phyloP scores from a whole-genome alignment of 495 filamentous ascomycete species.

The Annulohypoxylon moriforme region DNA sequence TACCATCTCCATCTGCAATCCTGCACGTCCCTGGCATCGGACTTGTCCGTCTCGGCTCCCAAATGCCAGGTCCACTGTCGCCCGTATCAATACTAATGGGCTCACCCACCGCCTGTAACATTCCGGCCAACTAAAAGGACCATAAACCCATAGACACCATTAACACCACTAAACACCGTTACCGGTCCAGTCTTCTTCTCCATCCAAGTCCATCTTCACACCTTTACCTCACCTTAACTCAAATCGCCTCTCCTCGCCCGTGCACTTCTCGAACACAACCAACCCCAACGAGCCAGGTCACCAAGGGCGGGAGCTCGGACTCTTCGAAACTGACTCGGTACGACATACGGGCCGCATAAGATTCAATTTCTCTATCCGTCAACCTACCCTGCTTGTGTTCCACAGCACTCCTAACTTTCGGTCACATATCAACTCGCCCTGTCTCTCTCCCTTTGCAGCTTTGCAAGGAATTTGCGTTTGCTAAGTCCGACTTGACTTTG shows the following conservation, averaged over 20 bases:
- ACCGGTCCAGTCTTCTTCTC: constrained; percentile 9
- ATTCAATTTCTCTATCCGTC: constrained; percentile 33
- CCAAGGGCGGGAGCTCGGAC: constrained; percentile 34
- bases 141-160: constrained; percentile 17
- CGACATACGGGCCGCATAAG: constrained; percentile 41
- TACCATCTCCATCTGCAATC: constrained; percentile 13
- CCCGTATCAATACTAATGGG: constrained; percentile 33
- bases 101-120: constrained; percentile 36
- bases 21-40: constrained; percentile 24
- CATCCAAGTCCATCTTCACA: constrained; percentile 1
- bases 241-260: not conserved
- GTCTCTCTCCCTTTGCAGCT: constrained; percentile 28
- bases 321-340: constrained; percentile 38
- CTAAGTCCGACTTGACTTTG: constrained; percentile 4
- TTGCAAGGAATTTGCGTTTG: constrained; percentile 17
- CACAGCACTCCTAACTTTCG: constrained; percentile 38
- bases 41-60: constrained; percentile 28
- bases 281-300: constrained; percentile 30
- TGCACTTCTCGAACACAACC: constrained; percentile 8
- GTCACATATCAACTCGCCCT: constrained; percentile 33
- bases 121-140: constrained; percentile 29
- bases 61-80: constrained; percentile 36
- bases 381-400: constrained; percentile 36
- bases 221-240: not conserved
- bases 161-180: constrained; percentile 6